Percentiles rank a stretch among this genome's conserved stretches.
These are phyloP conservation scores for Microdochium nivale DNA, from an alignment of 2,329 filamentous ascomycete species.

Conservation along the genomic window DNA sequence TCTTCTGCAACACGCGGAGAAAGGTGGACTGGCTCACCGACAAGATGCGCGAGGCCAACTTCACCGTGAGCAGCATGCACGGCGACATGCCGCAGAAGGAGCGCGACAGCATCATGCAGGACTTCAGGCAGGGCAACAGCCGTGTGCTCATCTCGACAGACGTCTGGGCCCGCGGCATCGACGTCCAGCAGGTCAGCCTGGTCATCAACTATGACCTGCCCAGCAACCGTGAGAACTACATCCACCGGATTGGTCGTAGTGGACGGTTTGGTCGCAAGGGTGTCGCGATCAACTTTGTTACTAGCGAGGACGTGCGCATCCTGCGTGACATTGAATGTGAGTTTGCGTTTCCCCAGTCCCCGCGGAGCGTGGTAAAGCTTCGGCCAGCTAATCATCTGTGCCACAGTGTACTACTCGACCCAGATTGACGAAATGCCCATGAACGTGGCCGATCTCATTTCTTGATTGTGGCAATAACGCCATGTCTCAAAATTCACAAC, in stretches of 20 bases:
- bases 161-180: slow-evolving; percentile 96
- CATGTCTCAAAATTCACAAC: neutral
- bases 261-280: slow-evolving; percentile 96
- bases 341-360: slow-evolving; percentile 22
- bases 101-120: slow-evolving; percentile 97
- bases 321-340: slow-evolving; percentile 90
- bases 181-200: slow-evolving; percentile 94
- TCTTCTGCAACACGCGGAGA: slow-evolving; percentile 97
- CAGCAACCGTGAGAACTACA: slow-evolving; percentile 98
- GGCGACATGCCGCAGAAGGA: slow-evolving; percentile 99
- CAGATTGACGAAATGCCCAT: slow-evolving; percentile 99
- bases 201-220: slow-evolving; percentile 99
- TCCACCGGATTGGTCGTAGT: slow-evolving; percentile 93
- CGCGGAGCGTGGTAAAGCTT: neutral
- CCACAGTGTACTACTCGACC: slow-evolving; percentile 80
- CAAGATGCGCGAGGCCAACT: slow-evolving; percentile 98
- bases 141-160: slow-evolving; percentile 95
- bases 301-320: slow-evolving; percentile 94
- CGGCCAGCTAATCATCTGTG: slow-evolving; percentile 2
- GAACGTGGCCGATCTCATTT: slow-evolving; percentile 66
- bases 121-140: slow-evolving; percentile 94
- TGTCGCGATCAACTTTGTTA: slow-evolving; percentile 99
- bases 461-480: slow-evolving; percentile 22
- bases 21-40: slow-evolving; percentile 99
- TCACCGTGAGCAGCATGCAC: slow-evolving; percentile 98